Base-by-base conservation (phyloP, 2,329 filamentous ascomycete species). In the Botrytis aclada region DNA sequence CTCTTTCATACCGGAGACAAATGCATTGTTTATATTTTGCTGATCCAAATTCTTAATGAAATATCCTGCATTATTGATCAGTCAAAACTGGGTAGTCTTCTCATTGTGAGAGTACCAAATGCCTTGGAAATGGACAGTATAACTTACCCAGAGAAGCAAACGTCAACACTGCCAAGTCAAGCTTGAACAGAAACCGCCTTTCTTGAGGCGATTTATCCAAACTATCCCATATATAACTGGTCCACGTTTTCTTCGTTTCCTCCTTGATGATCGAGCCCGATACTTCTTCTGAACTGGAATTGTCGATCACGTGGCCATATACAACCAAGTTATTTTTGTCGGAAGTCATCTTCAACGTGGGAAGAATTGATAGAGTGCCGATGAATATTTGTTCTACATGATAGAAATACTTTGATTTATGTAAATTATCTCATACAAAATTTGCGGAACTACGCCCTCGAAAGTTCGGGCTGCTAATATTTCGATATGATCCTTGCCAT, bases 21-120 rank as follows among this genome's bases (percentile, higher is more conserved):
- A 86, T 12, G 84, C 82, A 79, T 84, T 84, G 75, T 82, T 84
- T 62, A 85, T 81, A 67, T 85, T 85, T 14, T 81, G 75, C 60
- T 84, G 83, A 73, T 85, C 82, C 1, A 86, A 79, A 67, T 85
- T 84, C 72, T 86, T 86, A 76, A 86, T 85, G 72, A 86, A 85
- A 73, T 86, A 87, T 0, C 84, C 84, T 84, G 64, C 25, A 58
- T 29, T 12, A 58, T 25, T 58, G 32, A 45, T 62, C 45, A 12
- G 47, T 45, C 56, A 62, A 47, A 34, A 43, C 41, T 65, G n/a
- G 72, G 54, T 37, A 69, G 22, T 39, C 64, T 69, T 34, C 41
- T 39, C 10, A n/a, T 63, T 10, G 29, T 54, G 32, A 54, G 18
- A 39, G n/a, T 22, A 2, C 9, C 14, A 12, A n/a, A 20, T 56